Conservation (phyloP, 768 basidiomycete genomes). For the Baorangia bicolor region DNA sequence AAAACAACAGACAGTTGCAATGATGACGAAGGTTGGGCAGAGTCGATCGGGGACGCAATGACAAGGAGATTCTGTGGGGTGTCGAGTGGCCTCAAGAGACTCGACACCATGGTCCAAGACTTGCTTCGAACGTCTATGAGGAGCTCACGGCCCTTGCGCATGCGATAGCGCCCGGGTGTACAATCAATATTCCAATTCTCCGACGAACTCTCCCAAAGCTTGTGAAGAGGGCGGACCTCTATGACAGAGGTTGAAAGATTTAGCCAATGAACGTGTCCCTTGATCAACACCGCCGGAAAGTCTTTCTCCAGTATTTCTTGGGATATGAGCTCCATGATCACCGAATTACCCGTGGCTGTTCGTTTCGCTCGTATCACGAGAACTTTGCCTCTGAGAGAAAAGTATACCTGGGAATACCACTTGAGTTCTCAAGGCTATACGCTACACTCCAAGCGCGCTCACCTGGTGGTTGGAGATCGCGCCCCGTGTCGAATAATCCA, state of each 20-base stretch:
- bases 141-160: neutral
- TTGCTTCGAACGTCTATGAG: slow-evolving; percentile 28
- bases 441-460: neutral
- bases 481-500: slow-evolving; percentile 1
- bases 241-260: slow-evolving; percentile 16
- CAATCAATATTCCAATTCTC: slow-evolving; percentile 24
- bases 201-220: slow-evolving; percentile 14
- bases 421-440: neutral
- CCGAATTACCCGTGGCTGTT: neutral
- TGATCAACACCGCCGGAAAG: slow-evolving; percentile 18
- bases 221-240: slow-evolving; percentile 25
- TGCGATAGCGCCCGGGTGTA: slow-evolving; percentile 1
- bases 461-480: neutral
- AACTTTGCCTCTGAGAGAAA: neutral
- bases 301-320: slow-evolving; percentile 17
- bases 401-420: slow-evolving; percentile 23
- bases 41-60: neutral
- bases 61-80: slow-evolving; percentile 17
- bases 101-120: slow-evolving; percentile 23
- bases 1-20: slow-evolving; percentile 29
- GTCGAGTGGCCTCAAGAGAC: slow-evolving; percentile 14
- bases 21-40: neutral
- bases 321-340: slow-evolving; percentile 20
- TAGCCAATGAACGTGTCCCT: slow-evolving; percentile 28
- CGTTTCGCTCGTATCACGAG: slow-evolving; percentile 18